A percentile compares a stretch with the other conserved stretches of the same genome.
Conservation (phyloP, 495 filamentous ascomycete species). For the Neurospora sp. region DNA sequence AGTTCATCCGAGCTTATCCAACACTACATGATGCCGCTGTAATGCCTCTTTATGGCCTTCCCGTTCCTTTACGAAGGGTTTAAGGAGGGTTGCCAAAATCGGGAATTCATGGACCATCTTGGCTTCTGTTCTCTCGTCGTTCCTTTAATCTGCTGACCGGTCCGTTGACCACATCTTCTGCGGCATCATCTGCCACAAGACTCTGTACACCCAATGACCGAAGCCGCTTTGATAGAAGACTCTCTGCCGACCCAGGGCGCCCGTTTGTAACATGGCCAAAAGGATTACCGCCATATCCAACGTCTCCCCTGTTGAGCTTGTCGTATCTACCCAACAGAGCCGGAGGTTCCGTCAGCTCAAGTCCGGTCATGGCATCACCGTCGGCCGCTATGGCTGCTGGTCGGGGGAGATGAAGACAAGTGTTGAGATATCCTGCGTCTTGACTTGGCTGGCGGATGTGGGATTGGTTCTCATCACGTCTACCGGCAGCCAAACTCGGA, state of each 20-base stretch:
- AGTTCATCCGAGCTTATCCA: background rate
- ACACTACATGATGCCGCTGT: background rate
- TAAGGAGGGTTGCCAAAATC: background rate
- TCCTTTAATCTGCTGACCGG: background rate
- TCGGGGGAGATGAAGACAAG: background rate
- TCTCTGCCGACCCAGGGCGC: slow-evolving; percentile 20
- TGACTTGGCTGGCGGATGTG: background rate
- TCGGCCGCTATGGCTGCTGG: background rate
- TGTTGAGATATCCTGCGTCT: background rate
- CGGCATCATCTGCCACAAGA: background rate
- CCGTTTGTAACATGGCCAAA: slow-evolving; percentile 23
- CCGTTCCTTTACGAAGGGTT: too few species aligned
- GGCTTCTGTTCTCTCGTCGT: background rate
- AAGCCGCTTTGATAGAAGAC: slow-evolving; percentile 36
- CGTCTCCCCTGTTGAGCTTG: slow-evolving; percentile 58
- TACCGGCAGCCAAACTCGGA: background rate
- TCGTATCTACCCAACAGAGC: slow-evolving; percentile 52
- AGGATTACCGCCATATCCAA: slow-evolving; percentile 55
- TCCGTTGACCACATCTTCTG: background rate
- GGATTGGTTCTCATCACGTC: background rate
- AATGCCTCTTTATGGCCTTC: background rate
- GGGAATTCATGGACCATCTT: background rate
- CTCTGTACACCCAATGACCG: slow-evolving; percentile 28
- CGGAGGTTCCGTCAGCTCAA: slow-evolving; percentile 7
- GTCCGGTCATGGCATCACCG: slow-evolving; percentile 9